These are phyloP conservation scores for Hymenochaete sp. DNA, from an alignment of 1,284 basidiomycete species.

Conservation along the genomic window DNA sequence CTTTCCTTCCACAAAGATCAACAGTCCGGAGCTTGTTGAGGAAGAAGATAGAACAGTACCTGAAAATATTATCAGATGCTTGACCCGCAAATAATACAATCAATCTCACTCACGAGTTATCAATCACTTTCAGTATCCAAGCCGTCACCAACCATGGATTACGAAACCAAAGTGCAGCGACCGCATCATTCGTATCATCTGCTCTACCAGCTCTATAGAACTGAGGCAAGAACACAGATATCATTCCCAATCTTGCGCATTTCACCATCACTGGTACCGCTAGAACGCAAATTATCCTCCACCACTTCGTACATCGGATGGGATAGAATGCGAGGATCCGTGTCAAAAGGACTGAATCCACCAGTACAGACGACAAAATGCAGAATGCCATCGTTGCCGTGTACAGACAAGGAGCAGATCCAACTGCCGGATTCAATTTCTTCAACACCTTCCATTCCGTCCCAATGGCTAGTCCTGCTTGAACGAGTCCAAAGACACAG, in stretches of 20 bases:
- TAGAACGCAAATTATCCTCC: conserved; percentile 21
- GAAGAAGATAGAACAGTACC: conserved; percentile 11
- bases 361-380: conserved; percentile 24
- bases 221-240: conserved; percentile 10
- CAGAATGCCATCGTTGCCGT: conserved; percentile 20
- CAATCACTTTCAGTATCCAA: conserved; percentile 25
- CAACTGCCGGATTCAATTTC: too few relatives aligned
- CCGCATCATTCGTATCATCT: too few relatives aligned
- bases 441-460: too few relatives aligned
- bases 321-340: conserved; percentile 29
- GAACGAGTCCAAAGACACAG: too few relatives aligned
- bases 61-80: too few relatives aligned
- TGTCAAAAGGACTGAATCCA: conserved; percentile 29
- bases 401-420: too few relatives aligned
- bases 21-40: conserved; percentile 7
- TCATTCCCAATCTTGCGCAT: conserved; percentile 19
- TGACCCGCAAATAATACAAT: conserved; percentile 17
- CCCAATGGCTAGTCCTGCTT: too few relatives aligned
- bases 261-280: conserved; percentile 21
- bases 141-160: conserved; percentile 8
- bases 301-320: conserved; percentile 19
- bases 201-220: too few relatives aligned
- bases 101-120: conserved; percentile 24
- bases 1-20: background rate
- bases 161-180: conserved; percentile 16